These are phyloP conservation scores for Penicillium verhagenii DNA, from an alignment of 495 filamentous ascomycete genomes.

Conservation along the genomic window DNA sequence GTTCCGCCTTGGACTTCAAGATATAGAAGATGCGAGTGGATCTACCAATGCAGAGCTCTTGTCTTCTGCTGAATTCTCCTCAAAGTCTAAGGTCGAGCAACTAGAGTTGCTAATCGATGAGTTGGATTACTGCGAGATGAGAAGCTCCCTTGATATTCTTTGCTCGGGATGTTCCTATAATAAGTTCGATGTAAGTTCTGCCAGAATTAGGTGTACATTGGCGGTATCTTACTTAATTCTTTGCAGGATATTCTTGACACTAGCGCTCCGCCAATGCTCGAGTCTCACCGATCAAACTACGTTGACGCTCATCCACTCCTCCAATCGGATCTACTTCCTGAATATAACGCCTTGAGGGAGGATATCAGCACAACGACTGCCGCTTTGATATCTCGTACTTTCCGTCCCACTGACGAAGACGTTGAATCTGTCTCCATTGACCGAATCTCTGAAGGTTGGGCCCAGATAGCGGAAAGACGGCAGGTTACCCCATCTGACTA, in stretches of 20 bases:
- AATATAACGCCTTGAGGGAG: conserved; percentile 41
- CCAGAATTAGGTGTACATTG: background rate
- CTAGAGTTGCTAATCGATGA: conserved; percentile 30
- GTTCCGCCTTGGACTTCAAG: conserved; percentile 43
- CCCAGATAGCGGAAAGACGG: conserved; percentile 9
- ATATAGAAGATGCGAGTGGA: conserved; percentile 29
- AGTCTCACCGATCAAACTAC: conserved; percentile 62
- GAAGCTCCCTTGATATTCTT: conserved; percentile 41
- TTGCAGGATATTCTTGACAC: conserved; percentile 55
- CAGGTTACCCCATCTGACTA: conserved; percentile 12
- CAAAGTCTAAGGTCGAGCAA: conserved; percentile 22
- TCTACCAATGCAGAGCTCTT: conserved; percentile 6
- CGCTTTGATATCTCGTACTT: conserved; percentile 30
- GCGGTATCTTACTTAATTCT: conserved; percentile 31
- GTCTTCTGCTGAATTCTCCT: conserved; percentile 5
- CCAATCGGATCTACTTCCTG: conserved; percentile 43
- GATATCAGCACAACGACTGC: conserved; percentile 37
- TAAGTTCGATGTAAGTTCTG: conserved; percentile 25
- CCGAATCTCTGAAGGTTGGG: conserved; percentile 26
- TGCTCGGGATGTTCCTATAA: conserved; percentile 30
- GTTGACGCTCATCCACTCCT: conserved; percentile 61
- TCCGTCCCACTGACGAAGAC: conserved; percentile 30
- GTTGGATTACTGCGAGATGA: conserved; percentile 32
- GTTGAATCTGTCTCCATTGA: conserved; percentile 22
- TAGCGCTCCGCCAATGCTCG: conserved; percentile 55